Percentiles rank a stretch among this genome's conserved stretches.
Evolutionary conservation across 306 rosid species (phyloP).

Genomic region (Pterocarpus santalinus): DNA sequence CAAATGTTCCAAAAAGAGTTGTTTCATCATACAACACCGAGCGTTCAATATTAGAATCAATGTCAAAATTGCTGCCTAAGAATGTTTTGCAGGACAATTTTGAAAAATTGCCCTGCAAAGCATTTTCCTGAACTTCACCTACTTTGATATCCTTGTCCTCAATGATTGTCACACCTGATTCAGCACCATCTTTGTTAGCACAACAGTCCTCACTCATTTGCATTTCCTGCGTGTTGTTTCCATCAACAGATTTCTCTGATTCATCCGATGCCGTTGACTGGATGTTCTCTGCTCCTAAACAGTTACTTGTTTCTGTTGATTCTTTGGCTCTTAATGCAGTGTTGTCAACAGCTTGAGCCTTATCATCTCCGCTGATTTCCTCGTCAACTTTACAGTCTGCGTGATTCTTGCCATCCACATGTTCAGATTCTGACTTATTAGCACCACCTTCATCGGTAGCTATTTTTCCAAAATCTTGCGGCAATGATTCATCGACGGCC

Average conservation of each 20-base stretch:
- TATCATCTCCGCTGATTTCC: constrained; percentile 28
- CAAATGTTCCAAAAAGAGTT: constrained; percentile 53
- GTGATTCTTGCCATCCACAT: constrained; percentile 40
- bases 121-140: constrained; percentile 54
- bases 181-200: constrained; percentile 48
- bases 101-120: constrained; percentile 73
- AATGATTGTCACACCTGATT: constrained; percentile 41
- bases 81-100: constrained; percentile 62
- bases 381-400: constrained; percentile 40
- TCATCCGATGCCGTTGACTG: constrained; percentile 20
- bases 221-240: constrained; percentile 45
- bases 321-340: constrained; percentile 42
- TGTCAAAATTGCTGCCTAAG: constrained; percentile 59
- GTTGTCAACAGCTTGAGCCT: constrained; percentile 28
- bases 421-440: constrained; percentile 48
- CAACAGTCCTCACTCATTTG: constrained; percentile 47
- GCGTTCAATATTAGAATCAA: constrained; percentile 58
- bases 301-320: constrained; percentile 41
- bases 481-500: constrained; percentile 42
- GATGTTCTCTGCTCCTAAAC: constrained; percentile 35
- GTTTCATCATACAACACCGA: constrained; percentile 69
- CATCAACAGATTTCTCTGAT: constrained; percentile 34
- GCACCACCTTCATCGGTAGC: constrained; percentile 31
- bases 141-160: constrained; percentile 47
- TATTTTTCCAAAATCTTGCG: constrained; percentile 39